A percentile compares a stretch with the other conserved stretches of the same genome.
phyloP scores from a whole-genome alignment of 1,284 basidiomycete species.

The Ustilago vetiveriae region DNA sequence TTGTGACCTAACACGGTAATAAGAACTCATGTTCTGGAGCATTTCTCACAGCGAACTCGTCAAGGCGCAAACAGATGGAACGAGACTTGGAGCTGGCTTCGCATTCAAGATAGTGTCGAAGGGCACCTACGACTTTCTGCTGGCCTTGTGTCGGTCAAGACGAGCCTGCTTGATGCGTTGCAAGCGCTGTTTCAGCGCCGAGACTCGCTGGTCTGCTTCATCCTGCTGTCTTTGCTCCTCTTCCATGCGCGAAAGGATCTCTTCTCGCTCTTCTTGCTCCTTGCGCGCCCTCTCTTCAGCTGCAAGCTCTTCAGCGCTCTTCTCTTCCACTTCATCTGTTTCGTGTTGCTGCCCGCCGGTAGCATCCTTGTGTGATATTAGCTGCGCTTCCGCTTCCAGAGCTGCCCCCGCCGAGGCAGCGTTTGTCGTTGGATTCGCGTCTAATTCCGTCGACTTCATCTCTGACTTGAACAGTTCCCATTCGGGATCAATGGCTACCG shows the following conservation, averaged over 20 bases:
- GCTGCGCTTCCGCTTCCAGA: slow-evolving; percentile 49
- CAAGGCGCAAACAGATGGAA: no score
- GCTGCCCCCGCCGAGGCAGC: slow-evolving; percentile 29
- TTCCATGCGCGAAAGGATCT: slow-evolving; percentile 53
- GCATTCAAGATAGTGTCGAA: no score
- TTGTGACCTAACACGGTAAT: no score
- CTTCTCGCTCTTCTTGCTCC: slow-evolving; percentile 54
- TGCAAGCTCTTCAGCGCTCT: slow-evolving; percentile 26
- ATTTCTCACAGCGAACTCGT: no score
- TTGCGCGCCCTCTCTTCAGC: slow-evolving; percentile 39
- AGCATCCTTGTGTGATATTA: slow-evolving; percentile 17
- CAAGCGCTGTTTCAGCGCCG: slow-evolving; percentile 39
- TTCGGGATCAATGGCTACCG: slow-evolving; percentile 40
- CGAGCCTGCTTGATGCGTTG: slow-evolving; percentile 46
- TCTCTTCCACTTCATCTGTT: slow-evolving; percentile 9
- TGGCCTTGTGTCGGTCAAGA: slow-evolving; percentile 24
- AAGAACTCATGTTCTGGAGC: neutral
- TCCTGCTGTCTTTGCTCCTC: slow-evolving; percentile 58
- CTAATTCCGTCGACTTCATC: slow-evolving; percentile 16
- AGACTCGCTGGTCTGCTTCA: slow-evolving; percentile 55
- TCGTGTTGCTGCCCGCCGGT: neutral
- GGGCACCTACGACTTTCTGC: slow-evolving; percentile 5
- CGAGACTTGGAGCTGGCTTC: no score
- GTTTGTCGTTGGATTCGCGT: neutral
- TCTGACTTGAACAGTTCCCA: slow-evolving; percentile 58